phyloP scores from a whole-genome alignment of 495 filamentous ascomycete genomes.

The Staphylotrichum tortipilum region DNA sequence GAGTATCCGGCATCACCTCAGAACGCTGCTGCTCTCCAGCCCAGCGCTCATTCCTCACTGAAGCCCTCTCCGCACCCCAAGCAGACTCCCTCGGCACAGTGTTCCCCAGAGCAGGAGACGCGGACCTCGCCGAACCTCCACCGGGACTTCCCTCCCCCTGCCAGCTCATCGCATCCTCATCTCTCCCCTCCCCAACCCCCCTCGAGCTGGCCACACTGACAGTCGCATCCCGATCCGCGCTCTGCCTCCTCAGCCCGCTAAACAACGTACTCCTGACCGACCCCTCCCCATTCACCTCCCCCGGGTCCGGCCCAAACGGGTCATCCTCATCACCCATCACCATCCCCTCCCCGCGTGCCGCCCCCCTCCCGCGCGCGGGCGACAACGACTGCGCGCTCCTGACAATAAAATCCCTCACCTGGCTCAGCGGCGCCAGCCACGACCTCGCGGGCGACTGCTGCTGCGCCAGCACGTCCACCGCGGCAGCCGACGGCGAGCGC shows the following conservation, averaged over 20 bases:
- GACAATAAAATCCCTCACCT: conserved; percentile 21
- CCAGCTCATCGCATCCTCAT: conserved; percentile 30
- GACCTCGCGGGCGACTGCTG: conserved; percentile 12
- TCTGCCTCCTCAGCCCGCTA: conserved; percentile 4
- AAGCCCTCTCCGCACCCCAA: neutral
- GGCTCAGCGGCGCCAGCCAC: conserved; percentile 19
- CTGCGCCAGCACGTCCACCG: no score
- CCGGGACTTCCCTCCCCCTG: conserved; percentile 12
- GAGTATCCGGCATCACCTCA: neutral
- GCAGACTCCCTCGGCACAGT: conserved; percentile 5
- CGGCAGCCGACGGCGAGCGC: neutral
- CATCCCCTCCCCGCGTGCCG: conserved; percentile 12
- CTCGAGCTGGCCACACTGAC: conserved; percentile 19
- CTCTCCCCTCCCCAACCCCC: conserved; percentile 6
- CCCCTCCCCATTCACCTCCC: conserved; percentile 10
- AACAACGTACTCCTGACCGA: conserved; percentile 17
- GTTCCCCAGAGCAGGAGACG: conserved; percentile 5
- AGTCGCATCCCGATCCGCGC: conserved; percentile 6
- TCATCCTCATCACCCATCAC: no score
- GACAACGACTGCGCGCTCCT: conserved; percentile 22
- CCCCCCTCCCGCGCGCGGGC: conserved; percentile 8
- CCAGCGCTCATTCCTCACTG: neutral
- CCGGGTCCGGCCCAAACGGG: conserved; percentile 26
- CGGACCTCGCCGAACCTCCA: neutral
- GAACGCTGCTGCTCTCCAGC: neutral